These are phyloP conservation scores for Tritrichomonas foetus DNA, from an alignment of 208 protist species.

Conservation along the genomic window DNA sequence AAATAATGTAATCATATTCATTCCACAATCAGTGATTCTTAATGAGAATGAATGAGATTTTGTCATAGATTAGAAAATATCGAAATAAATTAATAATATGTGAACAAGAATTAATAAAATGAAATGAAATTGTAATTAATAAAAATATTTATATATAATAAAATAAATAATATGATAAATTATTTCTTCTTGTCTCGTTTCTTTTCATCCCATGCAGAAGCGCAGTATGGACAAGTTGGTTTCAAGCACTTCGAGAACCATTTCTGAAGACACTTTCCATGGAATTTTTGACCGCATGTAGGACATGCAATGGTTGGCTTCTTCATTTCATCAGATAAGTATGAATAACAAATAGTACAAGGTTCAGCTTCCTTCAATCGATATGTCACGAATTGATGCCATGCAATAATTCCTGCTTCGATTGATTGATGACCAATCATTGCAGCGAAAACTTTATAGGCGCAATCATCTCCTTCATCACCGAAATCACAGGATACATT, in stretches of 20 bases:
- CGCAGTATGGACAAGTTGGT: slow-evolving; percentile 29
- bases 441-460: background rate
- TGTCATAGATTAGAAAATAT: no score
- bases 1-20: no score
- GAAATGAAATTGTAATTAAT: no score
- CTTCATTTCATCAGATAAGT: background rate
- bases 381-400: background rate
- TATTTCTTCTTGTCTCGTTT: no score
- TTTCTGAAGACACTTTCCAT: background rate
- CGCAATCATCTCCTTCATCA: background rate
- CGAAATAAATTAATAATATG: no score
- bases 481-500: background rate
- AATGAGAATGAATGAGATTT: no score
- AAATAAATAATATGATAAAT: no score
- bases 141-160: no score
- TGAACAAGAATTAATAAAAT: no score
- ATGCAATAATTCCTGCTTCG: background rate
- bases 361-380: background rate
- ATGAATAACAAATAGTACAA: slow-evolving; percentile 38
- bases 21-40: no score
- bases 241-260: slow-evolving; percentile 25
- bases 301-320: background rate
- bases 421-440: background rate
- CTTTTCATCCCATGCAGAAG: background rate
- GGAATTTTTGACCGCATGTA: slow-evolving; percentile 11